phyloP scores from a whole-genome alignment of 2,329 filamentous ascomycete genomes.

The Verticillium dahliae region DNA sequence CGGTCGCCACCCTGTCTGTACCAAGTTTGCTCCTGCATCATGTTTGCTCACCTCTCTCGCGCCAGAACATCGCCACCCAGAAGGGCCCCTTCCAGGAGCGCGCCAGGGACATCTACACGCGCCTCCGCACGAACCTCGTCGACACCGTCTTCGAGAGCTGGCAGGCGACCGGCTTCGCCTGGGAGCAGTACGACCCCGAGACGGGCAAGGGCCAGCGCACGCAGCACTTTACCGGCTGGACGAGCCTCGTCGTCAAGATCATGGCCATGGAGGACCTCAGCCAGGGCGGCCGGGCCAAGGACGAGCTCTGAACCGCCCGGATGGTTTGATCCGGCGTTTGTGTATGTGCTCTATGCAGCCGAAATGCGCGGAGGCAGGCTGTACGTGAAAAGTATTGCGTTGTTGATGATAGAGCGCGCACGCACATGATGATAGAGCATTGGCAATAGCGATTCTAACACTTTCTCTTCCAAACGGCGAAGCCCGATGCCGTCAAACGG shows the following conservation, averaged over 20 bases:
- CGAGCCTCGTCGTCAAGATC: slow-evolving; percentile 94
- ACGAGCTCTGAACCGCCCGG: slow-evolving; percentile 38
- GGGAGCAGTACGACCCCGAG: slow-evolving; percentile 97
- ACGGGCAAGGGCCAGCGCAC: slow-evolving; percentile 90
- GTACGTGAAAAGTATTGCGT: neutral
- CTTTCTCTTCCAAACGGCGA: too few relatives aligned
- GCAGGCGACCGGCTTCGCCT: slow-evolving; percentile 89
- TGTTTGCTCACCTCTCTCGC: neutral
- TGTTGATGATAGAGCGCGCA: too few relatives aligned
- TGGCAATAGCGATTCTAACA: too few relatives aligned
- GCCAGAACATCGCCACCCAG: slow-evolving; percentile 56
- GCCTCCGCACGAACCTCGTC: slow-evolving; percentile 76
- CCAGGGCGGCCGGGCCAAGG: slow-evolving; percentile 24
- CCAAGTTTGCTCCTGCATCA: neutral
- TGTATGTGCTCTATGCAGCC: neutral
- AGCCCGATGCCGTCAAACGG: too few relatives aligned
- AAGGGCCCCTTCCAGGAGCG: slow-evolving; percentile 62
- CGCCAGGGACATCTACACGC: slow-evolving; percentile 67
- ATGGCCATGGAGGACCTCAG: slow-evolving; percentile 82
- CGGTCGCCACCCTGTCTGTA: too few relatives aligned
- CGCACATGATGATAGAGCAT: too few relatives aligned
- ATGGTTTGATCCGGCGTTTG: neutral
- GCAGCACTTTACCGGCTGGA: slow-evolving; percentile 98
- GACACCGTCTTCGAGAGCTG: slow-evolving; percentile 84
- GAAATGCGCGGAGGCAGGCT: neutral